Base-by-base conservation (phyloP, 2,329 filamentous ascomycete species). In the Nothophaeocryptopus gaeumannii region DNA sequence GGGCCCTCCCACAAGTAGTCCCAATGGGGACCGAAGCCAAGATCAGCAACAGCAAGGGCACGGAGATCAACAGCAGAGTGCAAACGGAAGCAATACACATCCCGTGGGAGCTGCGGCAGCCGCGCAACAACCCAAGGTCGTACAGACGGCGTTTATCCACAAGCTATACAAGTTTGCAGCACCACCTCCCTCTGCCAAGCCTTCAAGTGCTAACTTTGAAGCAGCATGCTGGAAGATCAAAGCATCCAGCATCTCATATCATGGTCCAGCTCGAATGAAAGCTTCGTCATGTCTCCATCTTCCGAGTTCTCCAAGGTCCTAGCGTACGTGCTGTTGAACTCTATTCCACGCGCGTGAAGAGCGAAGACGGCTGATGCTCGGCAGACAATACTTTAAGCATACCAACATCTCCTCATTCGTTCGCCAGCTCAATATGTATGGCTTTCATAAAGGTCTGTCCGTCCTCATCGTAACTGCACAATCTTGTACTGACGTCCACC, bases 401-500 rank as follows among this genome's bases (percentile, higher is more conserved):
- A 99, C 92, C 61, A 99, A 99, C 67, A 96, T 97, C 54, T 97
- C 93, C 9, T 97, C 93, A 1, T 99, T 99, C 69, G 93, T 99
- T 42, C 84, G 93, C 41, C 93, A 99, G 73, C 74, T 99, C 43
- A 99, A 99, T 68, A 99, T 99, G 93, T 99, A 99, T 63, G 93
- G 93, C 5, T 99, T 99, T 71, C 93, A 99, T 69, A 99, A 99
- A 87, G 91, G 91, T 95, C 71, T 42, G 68, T 58, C n/a, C 12
- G 11, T 10, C 8, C 7, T 8, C 15, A 29, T 11, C 15, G n/a
- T 30, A 32, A 12, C 12, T 8, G 39, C 32, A 8, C 10, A 8
- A 13, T 13, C 16, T 29, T 14, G 15, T 26, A 26, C 50, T 53
- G 14, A 53, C 33, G 2, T 11, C 2, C 5, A 12, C 35, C 63